Evolutionary conservation across 495 filamentous ascomycete species (phyloP), one percentile per base, ranked within the genome.

Genomic region (Aspergillus nidulans): DNA sequence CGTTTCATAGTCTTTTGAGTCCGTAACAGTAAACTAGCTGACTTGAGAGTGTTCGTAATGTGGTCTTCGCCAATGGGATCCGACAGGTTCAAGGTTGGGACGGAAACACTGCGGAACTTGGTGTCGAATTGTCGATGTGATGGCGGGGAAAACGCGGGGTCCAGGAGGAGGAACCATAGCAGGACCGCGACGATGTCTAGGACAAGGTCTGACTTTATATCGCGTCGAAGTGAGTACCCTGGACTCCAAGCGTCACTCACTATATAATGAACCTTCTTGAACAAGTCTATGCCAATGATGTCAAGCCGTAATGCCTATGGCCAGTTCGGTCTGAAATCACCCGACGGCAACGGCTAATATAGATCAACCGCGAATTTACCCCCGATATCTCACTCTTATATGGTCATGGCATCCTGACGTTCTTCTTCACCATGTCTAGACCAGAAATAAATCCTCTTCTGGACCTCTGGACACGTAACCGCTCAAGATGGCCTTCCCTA

Each of bases 401-500:
- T 5, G 5, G 26, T 28, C 30, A 34, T 10, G 7, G 8, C 15
- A 34, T 19, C 18, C n/a, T 23, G n/a, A n/a, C n/a, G n/a, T 1
- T 7, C 15, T 3, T 10, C 40, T 25, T 26, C 42, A 15, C 21
- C 9, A 44, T 24, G 21, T 44, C 4, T 23, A 25, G 26, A 44
- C 9, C 40, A 43, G 9, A 6, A 12, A n/a, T n/a, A n/a, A n/a
- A n/a, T n/a, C 42, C 12, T 7, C 23, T 26, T 26, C 12, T n/a
- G 18, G 15, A 9, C 26, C 7, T 40, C 23, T 16, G 12, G 24
- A 26, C 10, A 2, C 13, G 5, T 18, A 6, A 26, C 20, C 36
- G 10, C 30, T 10, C 44, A 60, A 41, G 10, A 71, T 70, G 67
- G 41, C 64, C 4, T 67, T 62, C 26, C 69, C 67, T 39, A 80